Percentiles rank a stretch among this genome's conserved stretches.
Evolutionary conservation across 1,284 basidiomycete genomes (phyloP).

Genomic region (Pascua sp.): DNA sequence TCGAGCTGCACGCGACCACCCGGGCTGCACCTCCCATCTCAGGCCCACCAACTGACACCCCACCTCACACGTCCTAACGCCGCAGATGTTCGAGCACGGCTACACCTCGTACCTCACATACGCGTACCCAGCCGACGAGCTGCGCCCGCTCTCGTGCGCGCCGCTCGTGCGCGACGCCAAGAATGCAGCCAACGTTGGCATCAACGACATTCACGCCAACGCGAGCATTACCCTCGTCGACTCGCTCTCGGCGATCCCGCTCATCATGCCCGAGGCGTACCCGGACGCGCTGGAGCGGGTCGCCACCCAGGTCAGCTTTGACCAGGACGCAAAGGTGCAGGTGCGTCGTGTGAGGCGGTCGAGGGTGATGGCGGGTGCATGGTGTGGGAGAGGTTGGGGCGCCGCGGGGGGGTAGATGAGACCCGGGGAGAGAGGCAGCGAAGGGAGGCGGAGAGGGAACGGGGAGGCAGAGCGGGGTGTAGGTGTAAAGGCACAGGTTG

Average conservation of each 20-base stretch:
- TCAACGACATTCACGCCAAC: conserved; percentile 73
- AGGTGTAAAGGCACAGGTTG: not conserved
- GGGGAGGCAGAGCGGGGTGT: not conserved
- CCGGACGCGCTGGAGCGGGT: conserved; percentile 37
- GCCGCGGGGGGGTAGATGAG: not conserved
- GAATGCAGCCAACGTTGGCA: conserved; percentile 31
- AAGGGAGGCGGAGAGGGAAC: too few relatives aligned
- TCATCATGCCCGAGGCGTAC: conserved; percentile 37
- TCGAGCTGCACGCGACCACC: not conserved
- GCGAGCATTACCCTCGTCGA: conserved; percentile 46
- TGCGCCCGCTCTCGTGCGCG: conserved; percentile 79
- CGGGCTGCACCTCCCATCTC: too few relatives aligned
- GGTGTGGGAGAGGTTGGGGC: not conserved
- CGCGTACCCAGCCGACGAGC: conserved; percentile 57
- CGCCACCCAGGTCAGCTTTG: conserved; percentile 31
- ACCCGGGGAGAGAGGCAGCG: not conserved
- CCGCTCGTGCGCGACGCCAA: conserved; percentile 34
- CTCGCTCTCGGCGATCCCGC: conserved; percentile 37
- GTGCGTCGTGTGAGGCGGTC: conserved; percentile 56
- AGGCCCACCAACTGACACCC: too few relatives aligned
- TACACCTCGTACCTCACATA: conserved; percentile 46
- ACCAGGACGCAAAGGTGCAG: conserved; percentile 58
- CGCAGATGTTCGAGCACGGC: conserved; percentile 45
- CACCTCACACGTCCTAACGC: not conserved
- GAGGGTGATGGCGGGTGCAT: not conserved